phyloP scores from a whole-genome alignment of 2,329 filamentous ascomycete species.

The Emmonsiellopsis sp. region DNA sequence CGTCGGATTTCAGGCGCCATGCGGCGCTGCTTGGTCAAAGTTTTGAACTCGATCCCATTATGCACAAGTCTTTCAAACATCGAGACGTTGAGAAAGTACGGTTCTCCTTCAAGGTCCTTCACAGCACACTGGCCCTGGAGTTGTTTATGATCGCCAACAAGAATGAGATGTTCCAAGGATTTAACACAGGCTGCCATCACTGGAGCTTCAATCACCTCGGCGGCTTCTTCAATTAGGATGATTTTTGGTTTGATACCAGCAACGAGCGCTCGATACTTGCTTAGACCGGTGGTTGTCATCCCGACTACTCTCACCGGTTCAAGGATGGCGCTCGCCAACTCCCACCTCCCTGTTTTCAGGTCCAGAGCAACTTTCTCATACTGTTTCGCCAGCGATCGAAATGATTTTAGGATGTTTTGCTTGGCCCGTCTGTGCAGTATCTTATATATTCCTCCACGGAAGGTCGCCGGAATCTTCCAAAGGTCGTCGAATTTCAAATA shows the following conservation, averaged over 20 bases:
- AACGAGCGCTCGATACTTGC: conserved; percentile 67
- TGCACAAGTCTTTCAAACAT: conserved; percentile 71
- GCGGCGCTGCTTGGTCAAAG: conserved; percentile 58
- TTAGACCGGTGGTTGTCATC: conserved; percentile 69
- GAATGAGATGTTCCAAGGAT: conserved; percentile 53
- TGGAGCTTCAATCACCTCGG: conserved; percentile 56
- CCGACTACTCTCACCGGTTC: conserved; percentile 52
- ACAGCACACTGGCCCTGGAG: conserved; percentile 59
- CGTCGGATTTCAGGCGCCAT: conserved; percentile 62
- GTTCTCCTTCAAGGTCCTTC: conserved; percentile 46
- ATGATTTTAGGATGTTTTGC: conserved; percentile 31
- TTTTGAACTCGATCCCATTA: conserved; percentile 53
- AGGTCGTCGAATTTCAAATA: conserved; percentile 42
- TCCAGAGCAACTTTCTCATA: conserved; percentile 45
- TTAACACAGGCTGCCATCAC: conserved; percentile 52
- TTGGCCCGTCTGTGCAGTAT: conserved; percentile 51
- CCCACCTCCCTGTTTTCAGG: conserved; percentile 49
- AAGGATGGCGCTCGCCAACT: conserved; percentile 51
- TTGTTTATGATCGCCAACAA: conserved; percentile 75
- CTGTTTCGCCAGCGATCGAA: conserved; percentile 41
- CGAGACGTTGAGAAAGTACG: conserved; percentile 61
- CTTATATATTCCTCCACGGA: conserved; percentile 58
- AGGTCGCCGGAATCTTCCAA: conserved; percentile 46
- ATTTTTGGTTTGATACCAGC: conserved; percentile 56
- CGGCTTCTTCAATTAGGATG: conserved; percentile 70